Conservation (phyloP, 1,284 basidiomycete species). For the Microbotryum lychnidis-dioicae region DNA sequence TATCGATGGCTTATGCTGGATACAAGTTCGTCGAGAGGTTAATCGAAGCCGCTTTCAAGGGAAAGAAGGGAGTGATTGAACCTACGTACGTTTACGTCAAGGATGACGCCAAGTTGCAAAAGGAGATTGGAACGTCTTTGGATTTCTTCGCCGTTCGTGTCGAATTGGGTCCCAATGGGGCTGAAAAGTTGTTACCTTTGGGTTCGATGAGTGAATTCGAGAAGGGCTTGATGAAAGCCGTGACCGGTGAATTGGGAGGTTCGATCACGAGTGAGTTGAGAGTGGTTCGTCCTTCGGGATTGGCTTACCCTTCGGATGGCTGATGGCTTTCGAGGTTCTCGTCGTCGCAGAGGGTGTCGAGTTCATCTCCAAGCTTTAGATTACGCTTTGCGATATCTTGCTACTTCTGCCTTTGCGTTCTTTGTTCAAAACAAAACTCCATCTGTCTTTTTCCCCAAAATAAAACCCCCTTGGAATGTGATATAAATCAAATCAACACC, state of each 20-base stretch:
- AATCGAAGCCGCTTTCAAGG: constrained; percentile 59
- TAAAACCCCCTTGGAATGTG: no score
- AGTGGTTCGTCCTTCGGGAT: background rate
- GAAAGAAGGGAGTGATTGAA: constrained; percentile 68
- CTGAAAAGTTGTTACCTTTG: constrained; percentile 49
- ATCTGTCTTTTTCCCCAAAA: no score
- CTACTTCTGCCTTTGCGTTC: background rate
- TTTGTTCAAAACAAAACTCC: no score
- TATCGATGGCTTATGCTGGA: constrained; percentile 81
- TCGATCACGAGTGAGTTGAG: constrained; percentile 43
- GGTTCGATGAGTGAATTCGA: constrained; percentile 47
- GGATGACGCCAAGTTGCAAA: constrained; percentile 40
- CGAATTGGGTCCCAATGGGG: constrained; percentile 62
- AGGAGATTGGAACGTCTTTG: constrained; percentile 47
- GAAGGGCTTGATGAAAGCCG: constrained; percentile 45
- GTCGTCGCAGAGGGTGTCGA: constrained; percentile 5
- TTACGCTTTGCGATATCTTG: background rate
- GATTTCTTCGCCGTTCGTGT: constrained; percentile 87
- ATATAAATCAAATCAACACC: no score
- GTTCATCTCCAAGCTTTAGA: constrained; percentile 8
- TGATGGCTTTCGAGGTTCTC: no score
- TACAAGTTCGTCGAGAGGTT: constrained; percentile 69
- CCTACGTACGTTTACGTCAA: constrained; percentile 79
- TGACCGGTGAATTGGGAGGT: constrained; percentile 47
- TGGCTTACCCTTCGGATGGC: no score